phyloP scores from a whole-genome alignment of 2,329 filamentous ascomycete species.

The Westerdykella aurantiaca region DNA sequence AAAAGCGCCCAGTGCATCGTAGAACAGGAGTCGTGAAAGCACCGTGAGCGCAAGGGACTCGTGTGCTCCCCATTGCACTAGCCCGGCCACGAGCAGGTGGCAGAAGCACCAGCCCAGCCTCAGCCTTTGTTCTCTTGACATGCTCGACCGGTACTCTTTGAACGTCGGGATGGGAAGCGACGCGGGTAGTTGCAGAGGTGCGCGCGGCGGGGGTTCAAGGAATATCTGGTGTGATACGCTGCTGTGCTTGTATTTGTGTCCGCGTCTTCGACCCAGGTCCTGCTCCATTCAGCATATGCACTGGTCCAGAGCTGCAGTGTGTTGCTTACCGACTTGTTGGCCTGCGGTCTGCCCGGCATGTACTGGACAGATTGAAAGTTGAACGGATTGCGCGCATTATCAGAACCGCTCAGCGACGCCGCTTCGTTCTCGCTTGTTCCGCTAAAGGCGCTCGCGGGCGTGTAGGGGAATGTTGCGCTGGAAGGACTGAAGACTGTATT shows the following conservation, averaged over 20 bases:
- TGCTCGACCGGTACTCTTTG: conserved; percentile 80
- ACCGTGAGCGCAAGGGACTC: conserved; percentile 88
- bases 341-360: conserved; percentile 56
- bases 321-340: conserved; percentile 53
- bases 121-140: conserved; percentile 79
- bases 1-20: conserved; percentile 86
- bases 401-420: conserved; percentile 26
- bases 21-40: conserved; percentile 87
- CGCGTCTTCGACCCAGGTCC: conserved; percentile 85
- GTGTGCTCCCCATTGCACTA: conserved; percentile 78
- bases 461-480: conserved; percentile 32
- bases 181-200: conserved; percentile 82
- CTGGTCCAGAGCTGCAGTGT: too few relatives aligned
- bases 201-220: conserved; percentile 79
- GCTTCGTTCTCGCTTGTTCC: conserved; percentile 25
- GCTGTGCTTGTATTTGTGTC: conserved; percentile 97
- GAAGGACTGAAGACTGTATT: conserved; percentile 28
- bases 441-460: conserved; percentile 24
- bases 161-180: conserved; percentile 88
- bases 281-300: conserved; percentile 39
- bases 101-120: conserved; percentile 85
- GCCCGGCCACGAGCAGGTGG: conserved; percentile 75
- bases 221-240: conserved; percentile 96
- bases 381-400: conserved; percentile 63
- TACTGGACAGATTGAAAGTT: conserved; percentile 74